Evolutionary conservation across 176 grass and related monocot species (phyloP), one percentile per base, ranked within the genome.

Genomic region (Luzula sylvatica): DNA sequence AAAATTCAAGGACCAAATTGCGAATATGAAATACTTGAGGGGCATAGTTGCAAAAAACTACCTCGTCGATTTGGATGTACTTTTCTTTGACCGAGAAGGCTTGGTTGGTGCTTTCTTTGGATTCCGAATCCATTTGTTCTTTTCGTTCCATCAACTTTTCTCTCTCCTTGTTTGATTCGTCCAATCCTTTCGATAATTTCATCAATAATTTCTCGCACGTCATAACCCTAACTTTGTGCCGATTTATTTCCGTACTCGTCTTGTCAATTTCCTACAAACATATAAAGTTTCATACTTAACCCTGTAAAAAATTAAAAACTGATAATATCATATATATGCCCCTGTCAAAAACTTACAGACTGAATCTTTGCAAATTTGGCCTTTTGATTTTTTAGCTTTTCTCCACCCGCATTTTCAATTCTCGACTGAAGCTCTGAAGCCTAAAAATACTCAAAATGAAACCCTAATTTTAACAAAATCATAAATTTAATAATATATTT

Each of bases 371-470:
- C 53, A 24, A 90, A 84, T 89, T 98, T 98, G 55, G 61, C 44
- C 58, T 90, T 90, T 65, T 90, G 92, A 77, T 86, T 80, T 76
- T 98, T 90, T 23, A 98, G 72, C 59, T 38, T 22, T 63, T 98
- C 71, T 7, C 92, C 92, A 43, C 92, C 92, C 5, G 65, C 78
- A 65, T 98, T 86, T 86, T 98, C 85, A 59, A 98, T 86, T 77
- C 86, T 82, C 32, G 86, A 71, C 66, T 98, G 92, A 79, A 98
- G 85, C 65, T 90, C 78, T 50, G 81, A 76, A 71, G 85, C 85
- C 92, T 98, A 47, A 8, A 60, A 55, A 52, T 68, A 21, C 26
- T 46, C 49, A 50, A 69, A 13, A 15, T 39, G 28, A 17, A 32
- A 46, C 19, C 16, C 17, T 46, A 61, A 46, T 45, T 3, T 44